A percentile compares a stretch with the other conserved stretches of the same genome.
Evolutionary conservation across 2,329 filamentous ascomycete species (phyloP).

Genomic region (Davidsoniella australis): DNA sequence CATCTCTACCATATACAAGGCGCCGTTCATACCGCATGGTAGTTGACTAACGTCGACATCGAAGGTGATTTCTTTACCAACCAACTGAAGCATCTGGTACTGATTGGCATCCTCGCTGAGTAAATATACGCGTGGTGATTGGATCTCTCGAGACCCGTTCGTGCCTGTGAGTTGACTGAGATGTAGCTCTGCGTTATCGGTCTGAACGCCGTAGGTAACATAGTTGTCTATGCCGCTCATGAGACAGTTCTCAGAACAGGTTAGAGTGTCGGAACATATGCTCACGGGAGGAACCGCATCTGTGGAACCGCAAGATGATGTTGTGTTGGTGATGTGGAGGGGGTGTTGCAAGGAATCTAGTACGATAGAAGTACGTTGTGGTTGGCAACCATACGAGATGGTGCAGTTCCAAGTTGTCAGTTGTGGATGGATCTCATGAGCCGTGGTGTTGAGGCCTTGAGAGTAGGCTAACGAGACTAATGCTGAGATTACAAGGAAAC

Average conservation of each 20-base stretch:
- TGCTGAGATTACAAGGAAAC: too few species aligned
- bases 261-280: constrained; percentile 5
- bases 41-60: constrained; percentile 48
- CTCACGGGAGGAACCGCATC: neutral
- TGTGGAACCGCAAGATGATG: neutral
- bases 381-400: neutral
- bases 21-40: constrained; percentile 48
- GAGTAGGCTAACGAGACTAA: too few species aligned
- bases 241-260: constrained; percentile 28
- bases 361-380: neutral
- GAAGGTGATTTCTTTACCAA: constrained; percentile 47
- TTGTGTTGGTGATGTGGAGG: neutral
- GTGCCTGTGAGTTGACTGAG: constrained; percentile 32
- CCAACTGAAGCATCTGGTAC: constrained; percentile 43
- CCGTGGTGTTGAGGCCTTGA: too few species aligned
- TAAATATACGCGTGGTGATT: constrained; percentile 34
- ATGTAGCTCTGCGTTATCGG: constrained; percentile 28
- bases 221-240: constrained; percentile 30
- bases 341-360: neutral
- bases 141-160: constrained; percentile 24
- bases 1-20: constrained; percentile 41
- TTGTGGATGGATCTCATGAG: neutral
- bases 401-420: constrained; percentile 1
- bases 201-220: constrained; percentile 29
- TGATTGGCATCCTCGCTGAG: constrained; percentile 31